Evolutionary conservation across 441 rosid species (phyloP), one percentile per base, ranked within the genome.

Genomic region (Cnidoscolus chayamansa): DNA sequence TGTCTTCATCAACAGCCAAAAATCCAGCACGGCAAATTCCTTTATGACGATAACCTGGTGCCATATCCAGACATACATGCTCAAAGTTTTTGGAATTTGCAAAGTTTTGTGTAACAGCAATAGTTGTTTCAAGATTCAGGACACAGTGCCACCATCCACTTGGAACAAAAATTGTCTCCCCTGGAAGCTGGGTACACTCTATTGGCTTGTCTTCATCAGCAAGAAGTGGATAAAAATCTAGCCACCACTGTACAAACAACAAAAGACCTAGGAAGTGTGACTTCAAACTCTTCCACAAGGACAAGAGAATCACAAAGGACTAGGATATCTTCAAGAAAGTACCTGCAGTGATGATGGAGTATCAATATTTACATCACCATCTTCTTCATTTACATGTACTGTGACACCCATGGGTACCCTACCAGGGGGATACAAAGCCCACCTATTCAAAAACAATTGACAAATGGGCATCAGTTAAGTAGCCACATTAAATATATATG

Each of bases 61-160:
- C 94, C 92, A 94, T 82, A 84, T 94, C 99, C 84, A 94, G 79
- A 77, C 98, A 94, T 64, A 94, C 98, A 76, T 80, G 90, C 81
- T 90, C 89, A 73, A 94, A 92, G 74, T 94, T 94, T 63, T 85
- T 88, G 65, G 92, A 77, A 85, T 92, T 88, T 58, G 87, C 98
- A 78, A 87, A 92, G 86, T 94, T 94, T 82, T 94, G 99, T 16
- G 98, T 94, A 53, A 94, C 97, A 62, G 99, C 98, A 75, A 90
- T 81, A 37, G 94, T 92, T 63, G 96, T 84, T 77, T 94, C 98
- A 76, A 94, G 83, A 85, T 94, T 94, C 45, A 94, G 90, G 67
- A 94, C 82, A 70, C 99, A 92, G 72, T 94, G 99, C 99, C 99
- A 92, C 99, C 98, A 94, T 75, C 99, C 99, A 72, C 94, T 94